Percentiles rank a stretch among this genome's conserved stretches.
Conservation (phyloP, 2,329 filamentous ascomycete genomes). For the Plenodomus biglobosus region DNA sequence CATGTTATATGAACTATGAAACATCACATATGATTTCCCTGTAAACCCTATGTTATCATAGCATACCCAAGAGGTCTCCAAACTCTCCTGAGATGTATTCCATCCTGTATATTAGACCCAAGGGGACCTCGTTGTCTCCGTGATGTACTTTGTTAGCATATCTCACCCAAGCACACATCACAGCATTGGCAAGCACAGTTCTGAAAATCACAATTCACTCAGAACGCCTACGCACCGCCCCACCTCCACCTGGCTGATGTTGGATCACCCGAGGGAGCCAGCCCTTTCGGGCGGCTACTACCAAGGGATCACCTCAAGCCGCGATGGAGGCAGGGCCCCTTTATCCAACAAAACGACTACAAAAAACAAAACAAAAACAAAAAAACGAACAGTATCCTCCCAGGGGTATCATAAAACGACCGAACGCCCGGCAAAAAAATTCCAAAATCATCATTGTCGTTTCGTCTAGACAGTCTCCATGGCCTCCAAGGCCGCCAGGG, state of each 20-base stretch:
- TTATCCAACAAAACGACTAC: constrained; percentile 3
- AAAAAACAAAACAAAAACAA: constrained; percentile 7
- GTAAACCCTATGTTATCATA: no score
- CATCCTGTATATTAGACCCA: no score
- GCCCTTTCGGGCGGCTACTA: constrained; percentile 25
- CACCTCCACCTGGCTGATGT: constrained; percentile 19
- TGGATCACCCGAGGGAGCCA: constrained; percentile 18
- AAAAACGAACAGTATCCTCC: constrained; percentile 3
- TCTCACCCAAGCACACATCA: neutral
- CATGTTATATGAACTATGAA: no score
- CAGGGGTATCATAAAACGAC: constrained; percentile 30
- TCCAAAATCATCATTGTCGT: neutral
- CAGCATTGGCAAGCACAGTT: neutral
- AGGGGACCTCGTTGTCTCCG: no score
- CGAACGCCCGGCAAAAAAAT: constrained; percentile 11
- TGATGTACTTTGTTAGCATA: no score
- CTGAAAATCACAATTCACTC: neutral
- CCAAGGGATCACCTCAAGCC: constrained; percentile 21
- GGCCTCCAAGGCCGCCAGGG: constrained; percentile 73
- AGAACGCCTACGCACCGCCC: neutral
- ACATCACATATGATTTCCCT: no score
- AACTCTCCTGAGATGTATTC: no score
- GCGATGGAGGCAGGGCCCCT: constrained; percentile 6
- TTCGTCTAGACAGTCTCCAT: neutral
- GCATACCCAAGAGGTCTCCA: no score